A percentile compares a stretch with the other conserved stretches of the same genome.
These are phyloP conservation scores for Ogataea methylovora DNA, from an alignment of 805 yeast species.

Conservation along the genomic window DNA sequence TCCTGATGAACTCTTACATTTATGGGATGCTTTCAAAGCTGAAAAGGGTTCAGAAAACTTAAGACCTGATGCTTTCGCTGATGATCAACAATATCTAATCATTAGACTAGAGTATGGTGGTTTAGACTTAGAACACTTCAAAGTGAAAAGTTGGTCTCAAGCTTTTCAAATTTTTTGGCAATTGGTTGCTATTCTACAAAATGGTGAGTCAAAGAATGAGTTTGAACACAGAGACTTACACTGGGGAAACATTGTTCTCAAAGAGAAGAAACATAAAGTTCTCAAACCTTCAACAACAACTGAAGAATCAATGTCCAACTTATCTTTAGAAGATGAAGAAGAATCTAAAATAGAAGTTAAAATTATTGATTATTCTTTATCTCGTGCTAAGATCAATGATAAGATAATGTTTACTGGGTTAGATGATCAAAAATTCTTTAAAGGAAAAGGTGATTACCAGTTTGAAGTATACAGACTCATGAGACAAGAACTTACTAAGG, in stretches of 20 bases:
- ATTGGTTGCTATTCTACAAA: constrained; percentile 38
- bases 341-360: constrained; percentile 25
- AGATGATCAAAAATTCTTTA: constrained; percentile 56
- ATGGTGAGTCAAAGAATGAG: constrained; percentile 41
- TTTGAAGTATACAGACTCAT: constrained; percentile 54
- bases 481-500: constrained; percentile 26
- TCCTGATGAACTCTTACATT: constrained; percentile 31
- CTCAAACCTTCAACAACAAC: background rate
- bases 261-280: constrained; percentile 7
- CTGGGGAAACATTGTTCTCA: constrained; percentile 54
- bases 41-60: constrained; percentile 14
- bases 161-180: constrained; percentile 44
- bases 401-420: constrained; percentile 43
- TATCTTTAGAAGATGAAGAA: constrained; percentile 5
- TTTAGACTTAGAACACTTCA: constrained; percentile 35
- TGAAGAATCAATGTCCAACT: constrained; percentile 7
- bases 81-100: constrained; percentile 27
- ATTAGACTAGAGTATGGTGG: constrained; percentile 34
- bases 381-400: constrained; percentile 32
- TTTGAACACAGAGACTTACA: constrained; percentile 72
- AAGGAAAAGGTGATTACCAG: constrained; percentile 53
- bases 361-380: constrained; percentile 50
- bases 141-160: constrained; percentile 30
- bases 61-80: constrained; percentile 31
- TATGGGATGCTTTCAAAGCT: constrained; percentile 35